Base-by-base conservation (phyloP, 495 filamentous ascomycete genomes). In the Pseudevernia furfuracea region DNA sequence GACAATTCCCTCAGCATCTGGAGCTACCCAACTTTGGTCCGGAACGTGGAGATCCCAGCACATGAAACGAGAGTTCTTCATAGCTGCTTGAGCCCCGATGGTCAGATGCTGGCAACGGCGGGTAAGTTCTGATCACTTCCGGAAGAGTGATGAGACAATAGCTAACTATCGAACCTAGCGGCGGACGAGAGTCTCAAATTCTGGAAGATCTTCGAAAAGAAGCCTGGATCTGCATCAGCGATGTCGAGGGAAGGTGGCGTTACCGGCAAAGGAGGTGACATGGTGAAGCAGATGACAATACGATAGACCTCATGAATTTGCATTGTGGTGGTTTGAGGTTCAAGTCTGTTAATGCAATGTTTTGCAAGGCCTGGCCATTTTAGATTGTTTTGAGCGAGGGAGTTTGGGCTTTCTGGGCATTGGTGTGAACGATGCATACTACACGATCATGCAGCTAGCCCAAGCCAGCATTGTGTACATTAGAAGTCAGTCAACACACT, bases 191-290 rank as follows among this genome's bases (percentile, higher is more conserved):
- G 86, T 72, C 81, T 99, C 74, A 99, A 99, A 76, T 99, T 99
- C 83, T 99, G 94, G 94, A 98, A 97, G 86, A 78, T 97, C 67
- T 98, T 98, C 69, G 94, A 98, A 83, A 96, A 95, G 84, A 96
- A 96, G 82, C 77, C 91, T 30, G 93, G 91, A 37, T 80, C 79
- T 52, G 79, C 75, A 61, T 81, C 80, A 57, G 74, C 82, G 2
- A 78, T 84, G 17, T 74, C 84, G 46, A 78, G 82, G 14, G 82
- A 83, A 63, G 81, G 81, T 41, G 74, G 80, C 60, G 79, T 86
- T 44, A 80, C 81, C 25, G 81, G 82, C 64, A 88, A 87, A 69
- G 74, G 77, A 56, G 85, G 82, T 14, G 86, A 88, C 67, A 87
- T 96, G 83, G 84, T 83, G 71, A 96, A 96, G 84, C 90, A 91